Conservation (phyloP, 306 rosid genomes). For the Leucaena leucocephala region DNA sequence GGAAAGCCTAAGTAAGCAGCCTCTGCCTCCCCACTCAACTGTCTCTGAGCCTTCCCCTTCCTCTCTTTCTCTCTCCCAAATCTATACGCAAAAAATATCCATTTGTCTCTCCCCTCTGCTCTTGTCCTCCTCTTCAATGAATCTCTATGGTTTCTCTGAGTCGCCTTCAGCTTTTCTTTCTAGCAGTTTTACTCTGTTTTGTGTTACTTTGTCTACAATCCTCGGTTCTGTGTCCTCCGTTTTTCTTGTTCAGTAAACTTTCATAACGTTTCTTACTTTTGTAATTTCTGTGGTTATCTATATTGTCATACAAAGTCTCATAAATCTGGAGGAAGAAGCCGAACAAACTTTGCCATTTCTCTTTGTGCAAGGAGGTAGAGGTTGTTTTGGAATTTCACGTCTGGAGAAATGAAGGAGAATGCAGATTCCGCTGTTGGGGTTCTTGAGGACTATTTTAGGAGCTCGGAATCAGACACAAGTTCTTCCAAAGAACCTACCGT, state of each 20-base stretch:
- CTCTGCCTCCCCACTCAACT: slow-evolving; percentile 23
- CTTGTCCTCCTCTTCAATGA: not conserved
- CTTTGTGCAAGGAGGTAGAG: not conserved
- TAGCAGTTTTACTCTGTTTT: not conserved
- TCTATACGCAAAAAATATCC: not conserved
- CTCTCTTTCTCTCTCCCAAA: slow-evolving; percentile 16
- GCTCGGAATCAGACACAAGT: slow-evolving; percentile 69
- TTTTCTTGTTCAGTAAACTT: slow-evolving; percentile 24
- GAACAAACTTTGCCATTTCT: slow-evolving; percentile 13
- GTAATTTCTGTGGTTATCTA: not conserved
- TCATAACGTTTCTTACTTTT: not conserved
- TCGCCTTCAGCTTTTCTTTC: slow-evolving; percentile 15
- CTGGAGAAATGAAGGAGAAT: slow-evolving; percentile 53
- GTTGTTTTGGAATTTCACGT: not conserved
- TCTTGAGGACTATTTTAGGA: slow-evolving; percentile 71
- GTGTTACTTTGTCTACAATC: not conserved
- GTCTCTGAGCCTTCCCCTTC: not conserved
- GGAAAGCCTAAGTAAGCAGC: slow-evolving; percentile 37
- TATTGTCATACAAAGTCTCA: not conserved
- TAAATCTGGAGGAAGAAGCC: slow-evolving; percentile 4
- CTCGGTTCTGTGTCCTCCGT: not conserved
- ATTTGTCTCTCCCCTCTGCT: not conserved
- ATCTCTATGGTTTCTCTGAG: not conserved
- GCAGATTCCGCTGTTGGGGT: slow-evolving; percentile 71
- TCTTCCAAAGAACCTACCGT: slow-evolving; percentile 49